A percentile compares a stretch with the other conserved stretches of the same genome.
Evolutionary conservation across 139 green algal species (phyloP).

Genomic region (Picochlorum sp.): DNA sequence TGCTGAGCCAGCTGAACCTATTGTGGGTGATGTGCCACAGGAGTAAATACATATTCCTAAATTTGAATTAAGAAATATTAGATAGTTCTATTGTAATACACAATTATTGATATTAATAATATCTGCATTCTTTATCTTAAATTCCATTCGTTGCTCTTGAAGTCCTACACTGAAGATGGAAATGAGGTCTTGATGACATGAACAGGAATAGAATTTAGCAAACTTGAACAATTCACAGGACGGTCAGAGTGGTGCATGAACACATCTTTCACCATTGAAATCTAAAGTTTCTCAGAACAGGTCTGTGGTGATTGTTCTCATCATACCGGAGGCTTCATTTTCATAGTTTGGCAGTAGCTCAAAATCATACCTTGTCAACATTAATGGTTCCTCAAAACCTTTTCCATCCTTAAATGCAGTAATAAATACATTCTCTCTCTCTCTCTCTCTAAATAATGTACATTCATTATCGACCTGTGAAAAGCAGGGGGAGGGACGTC

Average conservation of each 20-base stretch:
- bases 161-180: background rate
- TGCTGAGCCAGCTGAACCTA: constrained; percentile 19
- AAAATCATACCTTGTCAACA: background rate
- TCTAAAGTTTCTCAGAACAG: constrained; percentile 30
- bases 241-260: constrained; percentile 37
- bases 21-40: constrained; percentile 11
- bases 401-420: too few relatives aligned
- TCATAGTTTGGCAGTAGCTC: too few relatives aligned
- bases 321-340: constrained; percentile 14
- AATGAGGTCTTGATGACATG: background rate
- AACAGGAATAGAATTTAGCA: too few relatives aligned
- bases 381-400: background rate
- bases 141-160: too few relatives aligned
- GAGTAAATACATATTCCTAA: too few relatives aligned
- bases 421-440: too few relatives aligned
- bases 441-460: too few relatives aligned
- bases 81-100: too few relatives aligned
- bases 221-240: too few relatives aligned
- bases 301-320: constrained; percentile 36
- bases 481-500: constrained; percentile 42
- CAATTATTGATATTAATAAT: too few relatives aligned
- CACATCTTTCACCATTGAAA: constrained; percentile 1
- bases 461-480: background rate
- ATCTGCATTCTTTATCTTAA: too few relatives aligned
- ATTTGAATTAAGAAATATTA: too few relatives aligned